Evolutionary conservation across 495 filamentous ascomycete species (phyloP).

Genomic region (Parathielavia appendiculata): DNA sequence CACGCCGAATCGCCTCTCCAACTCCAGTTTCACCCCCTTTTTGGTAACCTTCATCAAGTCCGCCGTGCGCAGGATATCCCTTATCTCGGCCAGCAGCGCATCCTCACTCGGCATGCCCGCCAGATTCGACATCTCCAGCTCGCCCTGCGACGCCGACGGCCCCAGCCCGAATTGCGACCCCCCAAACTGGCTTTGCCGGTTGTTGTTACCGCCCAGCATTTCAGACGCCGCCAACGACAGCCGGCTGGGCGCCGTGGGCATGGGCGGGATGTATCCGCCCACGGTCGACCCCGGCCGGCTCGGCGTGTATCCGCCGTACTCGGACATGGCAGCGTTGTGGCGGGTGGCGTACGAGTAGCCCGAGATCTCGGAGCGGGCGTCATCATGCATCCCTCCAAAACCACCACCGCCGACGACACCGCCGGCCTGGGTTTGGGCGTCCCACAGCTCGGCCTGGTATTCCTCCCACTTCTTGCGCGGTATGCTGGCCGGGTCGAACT

Average conservation of each 20-base stretch:
- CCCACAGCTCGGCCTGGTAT: slow-evolving; percentile 96
- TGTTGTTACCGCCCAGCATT: slow-evolving; percentile 37
- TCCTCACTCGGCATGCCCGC: slow-evolving; percentile 77
- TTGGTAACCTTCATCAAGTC: slow-evolving; percentile 98
- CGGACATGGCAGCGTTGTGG: slow-evolving; percentile 51
- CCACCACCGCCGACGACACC: neutral
- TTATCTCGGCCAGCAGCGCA: slow-evolving; percentile 84
- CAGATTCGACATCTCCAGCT: slow-evolving; percentile 66
- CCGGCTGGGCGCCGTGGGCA: slow-evolving; percentile 37
- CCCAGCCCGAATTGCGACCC: slow-evolving; percentile 45
- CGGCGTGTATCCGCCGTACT: slow-evolving; percentile 53
- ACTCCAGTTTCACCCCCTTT: slow-evolving; percentile 92
- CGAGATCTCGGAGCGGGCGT: slow-evolving; percentile 79
- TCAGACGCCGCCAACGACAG: slow-evolving; percentile 81
- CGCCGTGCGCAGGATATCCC: slow-evolving; percentile 82
- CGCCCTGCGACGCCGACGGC: slow-evolving; percentile 37
- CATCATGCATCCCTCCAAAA: slow-evolving; percentile 49
- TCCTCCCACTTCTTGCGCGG: slow-evolving; percentile 99
- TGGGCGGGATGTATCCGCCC: slow-evolving; percentile 48
- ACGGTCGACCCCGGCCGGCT: slow-evolving; percentile 73
- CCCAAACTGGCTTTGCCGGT: slow-evolving; percentile 46
- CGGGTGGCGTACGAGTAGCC: slow-evolving; percentile 90
- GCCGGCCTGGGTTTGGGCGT: slow-evolving; percentile 57
- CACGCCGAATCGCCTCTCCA: slow-evolving; percentile 84
- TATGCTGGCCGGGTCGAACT: slow-evolving; percentile 90